phyloP scores from a whole-genome alignment of 352 stramenopile species.

The Achlya hypogyna region DNA sequence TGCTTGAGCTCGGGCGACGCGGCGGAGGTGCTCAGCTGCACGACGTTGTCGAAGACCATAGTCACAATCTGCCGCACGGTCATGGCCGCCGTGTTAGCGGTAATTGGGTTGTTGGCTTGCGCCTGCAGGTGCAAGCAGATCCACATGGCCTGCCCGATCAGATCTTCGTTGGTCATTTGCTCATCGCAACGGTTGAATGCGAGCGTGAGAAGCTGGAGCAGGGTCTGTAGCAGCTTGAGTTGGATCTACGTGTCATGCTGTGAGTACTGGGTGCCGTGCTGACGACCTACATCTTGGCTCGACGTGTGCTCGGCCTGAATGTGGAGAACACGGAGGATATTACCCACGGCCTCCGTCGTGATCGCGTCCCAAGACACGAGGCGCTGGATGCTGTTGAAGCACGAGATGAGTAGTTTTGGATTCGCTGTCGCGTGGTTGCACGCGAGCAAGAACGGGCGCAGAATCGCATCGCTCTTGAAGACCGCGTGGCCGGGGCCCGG shows the following conservation, averaged over 20 bases:
- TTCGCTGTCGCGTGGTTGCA: constrained; percentile 96
- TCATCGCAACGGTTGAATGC: constrained; percentile 23
- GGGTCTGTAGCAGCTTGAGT: constrained; percentile 82
- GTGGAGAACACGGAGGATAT: constrained; percentile 92
- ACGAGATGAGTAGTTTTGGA: constrained; percentile 89
- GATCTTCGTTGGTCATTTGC: constrained; percentile 50
- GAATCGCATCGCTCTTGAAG: constrained; percentile 91
- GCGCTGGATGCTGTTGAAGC: constrained; percentile 91
- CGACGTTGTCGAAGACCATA: constrained; percentile 74
- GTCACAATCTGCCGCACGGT: constrained; percentile 83
- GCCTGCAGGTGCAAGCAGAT: constrained; percentile 80
- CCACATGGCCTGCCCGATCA: constrained; percentile 83
- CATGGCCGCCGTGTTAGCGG: constrained; percentile 81
- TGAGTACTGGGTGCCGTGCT: background rate
- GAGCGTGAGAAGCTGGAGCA: constrained; percentile 79
- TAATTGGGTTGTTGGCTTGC: constrained; percentile 56
- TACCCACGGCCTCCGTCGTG: constrained; percentile 87
- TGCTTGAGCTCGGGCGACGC: background rate
- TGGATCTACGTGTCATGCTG: constrained; percentile 32
- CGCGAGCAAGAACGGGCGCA: constrained; percentile 94
- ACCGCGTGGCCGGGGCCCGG: constrained; percentile 85
- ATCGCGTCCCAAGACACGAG: constrained; percentile 94
- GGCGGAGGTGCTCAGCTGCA: constrained; percentile 32
- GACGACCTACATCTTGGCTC: constrained; percentile 33
- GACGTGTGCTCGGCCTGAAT: constrained; percentile 91